Evolutionary conservation across 768 basidiomycete genomes (phyloP).

Genomic region (Leccinum longicurvipes): DNA sequence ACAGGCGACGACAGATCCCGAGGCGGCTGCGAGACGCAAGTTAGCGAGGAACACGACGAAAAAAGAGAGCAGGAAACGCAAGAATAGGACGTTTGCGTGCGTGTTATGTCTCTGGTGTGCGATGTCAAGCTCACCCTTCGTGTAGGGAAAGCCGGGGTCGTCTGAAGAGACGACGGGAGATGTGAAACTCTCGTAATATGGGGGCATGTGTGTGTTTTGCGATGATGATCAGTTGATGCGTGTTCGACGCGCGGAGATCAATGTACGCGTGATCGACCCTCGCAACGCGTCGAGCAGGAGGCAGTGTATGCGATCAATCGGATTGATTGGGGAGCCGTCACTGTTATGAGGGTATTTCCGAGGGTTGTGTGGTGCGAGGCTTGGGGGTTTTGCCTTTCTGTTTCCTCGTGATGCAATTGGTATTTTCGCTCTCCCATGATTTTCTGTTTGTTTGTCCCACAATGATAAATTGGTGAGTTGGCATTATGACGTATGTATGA

Average conservation of each 20-base stretch:
- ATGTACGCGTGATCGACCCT: neutral
- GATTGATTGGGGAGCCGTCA: neutral
- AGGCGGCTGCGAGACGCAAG: constrained; percentile 73
- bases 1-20: constrained; percentile 70
- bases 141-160: constrained; percentile 47
- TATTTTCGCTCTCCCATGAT: too few species aligned
- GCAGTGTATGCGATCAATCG: neutral
- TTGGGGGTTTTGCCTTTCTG: neutral
- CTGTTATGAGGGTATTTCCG: neutral
- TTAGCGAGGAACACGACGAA: constrained; percentile 68
- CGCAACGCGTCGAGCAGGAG: neutral
- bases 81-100: constrained; percentile 57
- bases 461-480: too few species aligned
- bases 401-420: too few species aligned
- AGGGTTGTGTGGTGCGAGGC: neutral
- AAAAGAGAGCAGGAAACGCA: constrained; percentile 84
- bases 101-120: constrained; percentile 26
- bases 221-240: neutral
- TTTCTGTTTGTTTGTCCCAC: too few species aligned
- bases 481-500: too few species aligned
- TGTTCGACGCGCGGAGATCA: neutral
- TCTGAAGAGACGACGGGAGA: constrained; percentile 44
- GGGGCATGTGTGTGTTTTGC: neutral
- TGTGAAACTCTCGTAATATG: constrained; percentile 1
- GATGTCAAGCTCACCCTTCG: neutral